Base-by-base conservation (phyloP, 805 yeast genomes). In the Monosporozyma aquatica region DNA sequence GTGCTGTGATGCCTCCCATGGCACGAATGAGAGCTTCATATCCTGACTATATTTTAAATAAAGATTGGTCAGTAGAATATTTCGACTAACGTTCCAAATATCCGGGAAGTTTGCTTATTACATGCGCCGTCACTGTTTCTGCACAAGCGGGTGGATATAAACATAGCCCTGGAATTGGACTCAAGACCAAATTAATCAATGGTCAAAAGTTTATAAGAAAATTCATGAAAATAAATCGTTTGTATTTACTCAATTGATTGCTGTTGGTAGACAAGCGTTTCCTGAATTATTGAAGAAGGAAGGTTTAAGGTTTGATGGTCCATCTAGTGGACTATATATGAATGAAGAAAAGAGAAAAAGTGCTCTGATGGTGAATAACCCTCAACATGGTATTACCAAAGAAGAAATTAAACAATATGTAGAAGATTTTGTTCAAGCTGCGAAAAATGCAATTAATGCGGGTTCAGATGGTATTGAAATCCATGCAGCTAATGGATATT, bases 401-500 rank as follows among this genome's bases (percentile, higher is more conserved):
- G 52, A 47, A 27, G 66, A 56, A 57, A 56, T 76, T 51, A 58
- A 69, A 41, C 62, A 66, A 36, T 64, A 64, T 42, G 59, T 68
- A 18, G 48, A 59, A 25, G 66, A 67, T 39, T 76, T 56, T 48
- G 71, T 64, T 6, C 47, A 50, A 3, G 74, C 76, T 29, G 77
- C 80, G 14, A 59, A 58, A 48, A 56, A 54, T 29, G 42, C 61
- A 13, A 41, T 64, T 24, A 54, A 45, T 6, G 57, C 59, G 8
- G 68, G 67, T 27, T 65, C 67, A 39, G 85, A 81, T 57, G 78
- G 78, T 45, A 72, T 81, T 24, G 84, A 81, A 58, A 61, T 81
- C 37, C 86, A 79, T 56, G 67, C 67, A 27, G 86, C 86, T n/a
- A 78, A 79, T 54, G 85, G 87, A 10, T 80, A 75, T 53, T 55